Base-by-base conservation (phyloP, 179 eudicot genomes). In the Monotropa hypopitys region DNA sequence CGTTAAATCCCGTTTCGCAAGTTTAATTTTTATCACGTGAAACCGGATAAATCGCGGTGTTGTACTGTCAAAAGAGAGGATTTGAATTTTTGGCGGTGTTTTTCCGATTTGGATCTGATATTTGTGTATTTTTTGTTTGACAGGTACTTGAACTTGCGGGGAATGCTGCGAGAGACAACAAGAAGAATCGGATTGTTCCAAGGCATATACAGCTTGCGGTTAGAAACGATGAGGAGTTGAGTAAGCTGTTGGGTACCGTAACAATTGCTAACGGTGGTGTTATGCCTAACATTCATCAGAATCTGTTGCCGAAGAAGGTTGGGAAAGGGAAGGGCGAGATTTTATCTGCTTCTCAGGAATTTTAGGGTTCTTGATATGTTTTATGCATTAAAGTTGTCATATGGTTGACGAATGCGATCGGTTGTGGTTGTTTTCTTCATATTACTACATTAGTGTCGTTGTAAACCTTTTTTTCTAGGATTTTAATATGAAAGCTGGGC, bases 121-220 rank as follows among this genome's bases (percentile, higher is more conserved):
- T 56, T 5, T 30, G 26, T 12, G 18, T 35, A 15, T 68, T 15
- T 32, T 7, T 18, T 69, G 16, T 56, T 40, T 54, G 40, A 8
- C 10, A 79, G 87, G 84, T 82, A 20, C 73, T 84, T 70, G 87
- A 84, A 45, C 83, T 84, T 21, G 87, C 85, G 47, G 87, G 87
- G 56, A 84, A 84, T 40, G 87, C 85, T 12, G 87, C 85, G 5
- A 79, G 87, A 78, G 87, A 84, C 40, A 84, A 84, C 81, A 84
- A 82, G 85, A 84, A 82, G 85, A 84, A 72, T 32, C 30, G 85
- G 68, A 84, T 84, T 38, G 76, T 82, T 23, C 85, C 87, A 7
- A 79, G 87, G 81, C 87, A 84, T 45, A 84, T 84, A 38, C 87
- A 84, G 78, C 51, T 84, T 5, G 87, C 87, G 0, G 87, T 84